These are phyloP conservation scores for Saccharomyces pastorianus DNA, from an alignment of 1,139 yeast species.

Conservation along the genomic window DNA sequence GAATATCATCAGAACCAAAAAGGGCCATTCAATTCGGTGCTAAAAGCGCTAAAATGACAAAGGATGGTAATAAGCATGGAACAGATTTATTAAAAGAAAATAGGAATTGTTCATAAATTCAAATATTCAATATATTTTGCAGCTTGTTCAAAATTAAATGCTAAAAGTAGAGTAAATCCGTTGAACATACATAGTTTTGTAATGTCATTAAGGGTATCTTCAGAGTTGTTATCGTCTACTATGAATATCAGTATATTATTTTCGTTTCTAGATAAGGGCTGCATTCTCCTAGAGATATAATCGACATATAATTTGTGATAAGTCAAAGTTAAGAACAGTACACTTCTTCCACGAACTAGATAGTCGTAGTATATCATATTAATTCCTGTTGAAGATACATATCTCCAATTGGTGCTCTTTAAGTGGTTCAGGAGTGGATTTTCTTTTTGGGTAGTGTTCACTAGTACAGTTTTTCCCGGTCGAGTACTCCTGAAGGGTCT, in stretches of 20 bases:
- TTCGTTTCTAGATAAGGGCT: conserved; percentile 44
- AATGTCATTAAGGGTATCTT: conserved; percentile 58
- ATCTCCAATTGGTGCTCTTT: conserved; percentile 44
- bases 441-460: conserved; percentile 49
- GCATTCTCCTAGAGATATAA: conserved; percentile 65
- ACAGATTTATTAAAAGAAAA: conserved; percentile 28
- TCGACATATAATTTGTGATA: conserved; percentile 87
- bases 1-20: conserved; percentile 70
- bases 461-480: conserved; percentile 33
- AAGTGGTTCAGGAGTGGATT: conserved; percentile 49
- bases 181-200: conserved; percentile 64
- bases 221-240: conserved; percentile 72
- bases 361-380: conserved; percentile 54
- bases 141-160: conserved; percentile 83
- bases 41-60: conserved; percentile 75
- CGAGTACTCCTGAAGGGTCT: conserved; percentile 7
- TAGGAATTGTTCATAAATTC: conserved; percentile 13
- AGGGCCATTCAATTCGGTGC: conserved; percentile 97
- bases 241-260: conserved; percentile 61
- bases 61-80: conserved; percentile 33
- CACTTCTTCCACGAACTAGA: conserved; percentile 55
- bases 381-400: conserved; percentile 33
- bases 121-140: conserved; percentile 55
- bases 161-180: conserved; percentile 61
- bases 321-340: conserved; percentile 64